Evolutionary conservation across 129 eudicot genomes (phyloP).

Genomic region (Flaveria sonorensis): DNA sequence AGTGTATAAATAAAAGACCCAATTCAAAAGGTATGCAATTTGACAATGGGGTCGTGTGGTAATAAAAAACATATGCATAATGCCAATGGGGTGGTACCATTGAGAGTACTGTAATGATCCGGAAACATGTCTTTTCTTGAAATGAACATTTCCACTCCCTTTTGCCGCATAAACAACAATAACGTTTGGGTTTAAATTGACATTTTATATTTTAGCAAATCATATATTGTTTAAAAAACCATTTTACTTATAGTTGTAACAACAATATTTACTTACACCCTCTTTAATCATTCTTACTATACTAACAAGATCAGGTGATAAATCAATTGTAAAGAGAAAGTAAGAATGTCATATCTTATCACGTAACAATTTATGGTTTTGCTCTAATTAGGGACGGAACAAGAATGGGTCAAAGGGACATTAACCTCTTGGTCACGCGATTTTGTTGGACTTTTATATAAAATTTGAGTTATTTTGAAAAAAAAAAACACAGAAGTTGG

Average conservation of each 20-base stretch:
- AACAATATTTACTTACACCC: neutral
- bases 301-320: neutral
- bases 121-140: slow-evolving; percentile 33
- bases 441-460: neutral
- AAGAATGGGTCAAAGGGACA: too few relatives aligned
- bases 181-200: neutral
- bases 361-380: too few relatives aligned
- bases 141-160: slow-evolving; percentile 31
- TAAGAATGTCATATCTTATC: neutral
- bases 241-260: neutral
- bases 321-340: neutral
- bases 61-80: slow-evolving; percentile 14
- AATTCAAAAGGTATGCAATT: neutral
- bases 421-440: too few relatives aligned
- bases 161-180: slow-evolving; percentile 20
- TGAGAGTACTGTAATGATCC: slow-evolving; percentile 32
- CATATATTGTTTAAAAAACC: neutral
- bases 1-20: too few relatives aligned
- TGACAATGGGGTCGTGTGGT: slow-evolving; percentile 15
- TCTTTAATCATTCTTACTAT: too few relatives aligned
- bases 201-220: neutral
- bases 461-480: neutral
- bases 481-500: neutral
- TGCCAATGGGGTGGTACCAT: slow-evolving; percentile 32
- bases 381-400: too few relatives aligned